Percentiles rank a stretch among this genome's conserved stretches.
These are phyloP conservation scores for Trichoderma gamsii DNA, from an alignment of 495 filamentous ascomycete genomes.

Conservation along the genomic window DNA sequence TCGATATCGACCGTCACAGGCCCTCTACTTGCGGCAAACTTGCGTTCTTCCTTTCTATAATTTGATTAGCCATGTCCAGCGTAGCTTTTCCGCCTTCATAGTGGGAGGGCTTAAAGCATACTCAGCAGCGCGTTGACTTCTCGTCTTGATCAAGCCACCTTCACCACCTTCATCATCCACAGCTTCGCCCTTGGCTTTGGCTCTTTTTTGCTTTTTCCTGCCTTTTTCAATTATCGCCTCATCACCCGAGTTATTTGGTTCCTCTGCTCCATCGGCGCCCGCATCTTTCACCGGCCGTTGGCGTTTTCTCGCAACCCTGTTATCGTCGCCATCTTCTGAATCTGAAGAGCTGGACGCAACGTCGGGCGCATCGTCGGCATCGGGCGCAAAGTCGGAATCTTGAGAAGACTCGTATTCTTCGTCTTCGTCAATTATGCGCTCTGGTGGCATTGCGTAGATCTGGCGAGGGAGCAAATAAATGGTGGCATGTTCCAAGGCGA, in stretches of 20 bases:
- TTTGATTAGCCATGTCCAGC: not conserved
- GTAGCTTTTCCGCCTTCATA: not conserved
- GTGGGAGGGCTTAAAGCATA: constrained; percentile 23
- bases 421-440: constrained; percentile 31
- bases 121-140: constrained; percentile 58
- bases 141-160: constrained; percentile 77
- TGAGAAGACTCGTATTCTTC: constrained; percentile 65
- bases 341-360: constrained; percentile 31
- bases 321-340: constrained; percentile 27
- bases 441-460: not conserved
- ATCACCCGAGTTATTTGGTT: constrained; percentile 65
- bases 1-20: constrained; percentile 86
- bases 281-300: constrained; percentile 19
- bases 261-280: constrained; percentile 39
- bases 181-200: constrained; percentile 37
- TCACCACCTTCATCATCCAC: constrained; percentile 57
- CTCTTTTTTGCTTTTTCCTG: constrained; percentile 49
- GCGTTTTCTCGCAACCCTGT: constrained; percentile 25
- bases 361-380: constrained; percentile 46
- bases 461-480: not conserved
- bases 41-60: constrained; percentile 57
- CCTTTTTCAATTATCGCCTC: constrained; percentile 64
- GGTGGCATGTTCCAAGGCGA: not conserved
- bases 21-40: constrained; percentile 53
- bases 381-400: constrained; percentile 69